Evolutionary conservation across 2,329 filamentous ascomycete species (phyloP), one percentile per base, ranked within the genome.

Genomic region (Aureobasidium sp.): DNA sequence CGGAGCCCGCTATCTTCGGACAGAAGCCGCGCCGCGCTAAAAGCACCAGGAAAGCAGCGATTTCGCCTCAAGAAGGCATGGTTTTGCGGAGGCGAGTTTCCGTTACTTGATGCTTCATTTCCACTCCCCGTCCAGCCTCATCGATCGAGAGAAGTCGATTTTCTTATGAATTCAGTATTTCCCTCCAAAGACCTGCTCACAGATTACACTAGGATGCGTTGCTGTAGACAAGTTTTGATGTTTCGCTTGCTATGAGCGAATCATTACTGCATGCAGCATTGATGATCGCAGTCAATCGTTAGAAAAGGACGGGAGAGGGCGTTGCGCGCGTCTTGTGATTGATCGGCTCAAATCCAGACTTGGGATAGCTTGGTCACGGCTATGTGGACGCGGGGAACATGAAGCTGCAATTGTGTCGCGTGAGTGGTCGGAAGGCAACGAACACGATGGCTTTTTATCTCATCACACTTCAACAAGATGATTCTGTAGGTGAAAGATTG

Each of bases 261-360:
- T 60, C 42, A 13, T 37, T 48, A 29, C n/a, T 6, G 46, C 46
- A 48, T 17, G 26, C 26, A 48, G 26, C 46, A 48, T 48, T 29
- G 15, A 32, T 36, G 39, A 32, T n/a, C 12, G 34, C 17, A 27
- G 5, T 9, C 10, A 37, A 50, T 58, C 41, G 55, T 58, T 37
- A 12, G 34, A 26, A n/a, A 32, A 17, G 1, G 42, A 13, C 39
- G 53, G 53, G 56, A 50, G 1, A 27, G 8, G 57, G 57, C 57
- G 57, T 60, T 60, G 57, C 23, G 36, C 23, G 20, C 57, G 57
- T 60, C 57, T 51, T 60, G 46, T 60, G 57, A 60, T 60, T 60
- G 57, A 60, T 51, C 46, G 34, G 20, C 46, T 50, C 20, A n/a
- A 8, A 29, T 13, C 57, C 57, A 51, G 46, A 60, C 46, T 42